These are phyloP conservation scores for Lachnellula cervina DNA, from an alignment of 2,329 filamentous ascomycete genomes.

Conservation along the genomic window DNA sequence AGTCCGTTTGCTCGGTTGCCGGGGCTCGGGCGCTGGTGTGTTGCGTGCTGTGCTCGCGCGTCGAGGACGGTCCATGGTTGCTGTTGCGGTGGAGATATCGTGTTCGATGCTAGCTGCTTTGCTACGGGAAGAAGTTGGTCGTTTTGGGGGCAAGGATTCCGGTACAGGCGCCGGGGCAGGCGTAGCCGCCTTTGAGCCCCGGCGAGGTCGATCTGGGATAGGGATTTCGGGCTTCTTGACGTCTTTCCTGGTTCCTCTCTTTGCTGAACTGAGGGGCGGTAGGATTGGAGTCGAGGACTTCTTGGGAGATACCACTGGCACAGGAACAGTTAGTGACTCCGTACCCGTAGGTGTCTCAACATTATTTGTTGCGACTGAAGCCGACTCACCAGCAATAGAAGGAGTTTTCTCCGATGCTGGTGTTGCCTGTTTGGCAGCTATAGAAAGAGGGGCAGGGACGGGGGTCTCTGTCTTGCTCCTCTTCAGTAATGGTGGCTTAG, in stretches of 20 bases:
- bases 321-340: slow-evolving; percentile 10
- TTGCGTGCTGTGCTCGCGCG: slow-evolving; percentile 37
- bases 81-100: slow-evolving; percentile 12
- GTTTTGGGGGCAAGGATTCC: slow-evolving; percentile 24
- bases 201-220: slow-evolving; percentile 5
- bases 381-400: slow-evolving; percentile 22
- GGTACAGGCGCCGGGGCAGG: neutral
- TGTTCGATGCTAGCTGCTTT: slow-evolving; percentile 30
- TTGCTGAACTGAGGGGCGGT: slow-evolving; percentile 24
- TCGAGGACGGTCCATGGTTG: slow-evolving; percentile 28
- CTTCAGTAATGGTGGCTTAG: slow-evolving; percentile 39
- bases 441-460: slow-evolving; percentile 41
- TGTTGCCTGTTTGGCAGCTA: slow-evolving; percentile 30
- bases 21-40: slow-evolving; percentile 38
- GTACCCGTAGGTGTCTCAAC: slow-evolving; percentile 10
- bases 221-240: slow-evolving; percentile 20
- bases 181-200: slow-evolving; percentile 5
- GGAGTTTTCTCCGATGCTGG: slow-evolving; percentile 19
- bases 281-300: slow-evolving; percentile 34
- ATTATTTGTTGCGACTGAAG: slow-evolving; percentile 14
- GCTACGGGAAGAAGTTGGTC: slow-evolving; percentile 30
- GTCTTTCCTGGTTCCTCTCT: slow-evolving; percentile 19
- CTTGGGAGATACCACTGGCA: slow-evolving; percentile 21
- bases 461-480: slow-evolving; percentile 55
- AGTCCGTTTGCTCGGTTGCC: slow-evolving; percentile 50